Percentiles rank a stretch among this genome's conserved stretches.
phyloP scores from a whole-genome alignment of 345 rosid genomes.

The Geranium rotundifolium region DNA sequence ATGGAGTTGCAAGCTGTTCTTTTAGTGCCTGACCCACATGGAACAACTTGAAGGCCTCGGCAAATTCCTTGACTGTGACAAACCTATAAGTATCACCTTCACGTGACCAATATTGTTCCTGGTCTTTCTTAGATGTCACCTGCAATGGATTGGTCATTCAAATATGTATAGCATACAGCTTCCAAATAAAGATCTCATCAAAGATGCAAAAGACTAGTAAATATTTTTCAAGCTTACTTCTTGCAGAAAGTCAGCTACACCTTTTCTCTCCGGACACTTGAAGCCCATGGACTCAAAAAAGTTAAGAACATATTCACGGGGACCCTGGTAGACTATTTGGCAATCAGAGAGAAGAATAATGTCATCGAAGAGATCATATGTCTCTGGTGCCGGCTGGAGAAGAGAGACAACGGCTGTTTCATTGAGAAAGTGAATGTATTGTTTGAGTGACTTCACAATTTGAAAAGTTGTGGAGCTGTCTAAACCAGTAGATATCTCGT shows the following conservation, averaged over 20 bases:
- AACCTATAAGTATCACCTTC: conserved; percentile 38
- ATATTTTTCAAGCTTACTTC: conserved; percentile 35
- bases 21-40: conserved; percentile 23
- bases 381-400: conserved; percentile 78
- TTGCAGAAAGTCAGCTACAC: conserved; percentile 65
- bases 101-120: conserved; percentile 50
- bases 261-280: conserved; percentile 69
- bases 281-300: conserved; percentile 42
- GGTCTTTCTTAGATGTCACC: conserved; percentile 76
- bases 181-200: not conserved
- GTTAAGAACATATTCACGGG: too few relatives aligned
- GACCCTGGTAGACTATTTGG: too few relatives aligned
- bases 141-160: conserved; percentile 5
- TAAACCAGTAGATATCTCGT: conserved; percentile 69
- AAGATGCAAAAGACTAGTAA: not conserved
- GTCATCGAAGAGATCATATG: conserved; percentile 65
- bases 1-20: conserved; percentile 38
- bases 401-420: conserved; percentile 66
- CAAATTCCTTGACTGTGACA: conserved; percentile 35
- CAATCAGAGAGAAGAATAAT: conserved; percentile 49
- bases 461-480: conserved; percentile 73
- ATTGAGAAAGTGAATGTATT: conserved; percentile 35
- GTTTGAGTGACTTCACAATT: conserved; percentile 49
- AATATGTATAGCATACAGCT: not conserved
- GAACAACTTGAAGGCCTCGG: conserved; percentile 38